A percentile compares a stretch with the other conserved stretches of the same genome.
Conservation (phyloP, 257 asterid species). For the Lantana camara region DNA sequence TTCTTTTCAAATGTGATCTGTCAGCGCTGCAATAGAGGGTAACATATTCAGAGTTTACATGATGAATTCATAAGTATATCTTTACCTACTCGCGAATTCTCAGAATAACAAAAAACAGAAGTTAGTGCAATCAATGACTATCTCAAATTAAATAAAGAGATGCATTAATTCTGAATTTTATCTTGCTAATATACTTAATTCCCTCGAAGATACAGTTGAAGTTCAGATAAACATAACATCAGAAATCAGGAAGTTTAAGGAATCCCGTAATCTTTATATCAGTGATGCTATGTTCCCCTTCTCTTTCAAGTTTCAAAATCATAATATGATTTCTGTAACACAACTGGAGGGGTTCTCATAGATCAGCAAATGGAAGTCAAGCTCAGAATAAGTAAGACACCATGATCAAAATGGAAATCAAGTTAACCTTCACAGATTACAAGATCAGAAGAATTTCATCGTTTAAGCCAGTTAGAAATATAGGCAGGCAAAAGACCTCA, state of each 20-base stretch:
- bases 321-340: background rate
- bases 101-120: too few relatives aligned
- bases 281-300: too few relatives aligned
- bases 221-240: too few relatives aligned
- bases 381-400: background rate
- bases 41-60: slow-evolving; percentile 5
- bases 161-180: too few relatives aligned
- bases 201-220: too few relatives aligned
- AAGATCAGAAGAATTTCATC: background rate
- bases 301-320: too few relatives aligned
- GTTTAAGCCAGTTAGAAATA: background rate
- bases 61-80: background rate
- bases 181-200: too few relatives aligned
- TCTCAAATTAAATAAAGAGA: too few relatives aligned
- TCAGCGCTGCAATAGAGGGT: slow-evolving; percentile 69
- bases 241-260: background rate
- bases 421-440: background rate
- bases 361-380: background rate
- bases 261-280: background rate
- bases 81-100: too few relatives aligned
- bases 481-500: background rate
- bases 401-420: background rate
- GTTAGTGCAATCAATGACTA: too few relatives aligned
- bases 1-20: slow-evolving; percentile 91
- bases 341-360: background rate